Evolutionary conservation across 495 filamentous ascomycete genomes (phyloP).

Genomic region (Neurospora intermedia): DNA sequence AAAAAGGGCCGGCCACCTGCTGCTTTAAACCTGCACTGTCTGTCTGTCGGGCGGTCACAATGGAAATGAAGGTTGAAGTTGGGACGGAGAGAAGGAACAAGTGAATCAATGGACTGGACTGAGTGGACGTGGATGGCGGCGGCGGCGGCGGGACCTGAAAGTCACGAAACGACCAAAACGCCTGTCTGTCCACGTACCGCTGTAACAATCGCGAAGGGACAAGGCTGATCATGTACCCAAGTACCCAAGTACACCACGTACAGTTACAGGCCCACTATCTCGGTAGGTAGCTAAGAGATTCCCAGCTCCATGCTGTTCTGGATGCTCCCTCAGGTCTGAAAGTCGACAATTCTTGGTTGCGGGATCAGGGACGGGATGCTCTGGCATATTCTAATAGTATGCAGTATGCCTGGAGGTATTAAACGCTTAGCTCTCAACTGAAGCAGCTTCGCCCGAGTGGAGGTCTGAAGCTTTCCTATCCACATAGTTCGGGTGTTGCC

Average conservation of each 20-base stretch:
- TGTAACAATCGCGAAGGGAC: not conserved
- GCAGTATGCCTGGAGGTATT: too few relatives aligned
- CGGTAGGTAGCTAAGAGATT: not conserved
- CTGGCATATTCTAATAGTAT: not conserved
- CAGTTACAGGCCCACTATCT: not conserved
- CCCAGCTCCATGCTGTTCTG: not conserved
- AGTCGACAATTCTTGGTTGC: not conserved
- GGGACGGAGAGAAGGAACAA: not conserved
- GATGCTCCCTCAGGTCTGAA: not conserved
- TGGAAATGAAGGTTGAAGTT: not conserved
- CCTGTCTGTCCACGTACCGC: not conserved
- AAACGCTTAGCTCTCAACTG: not conserved
- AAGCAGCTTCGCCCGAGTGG: not conserved
- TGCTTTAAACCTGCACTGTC: not conserved
- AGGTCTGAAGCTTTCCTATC: not conserved
- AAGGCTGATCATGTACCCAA: not conserved
- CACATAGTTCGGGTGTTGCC: conserved; percentile 1
- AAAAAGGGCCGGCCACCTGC: not conserved
- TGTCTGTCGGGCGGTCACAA: not conserved
- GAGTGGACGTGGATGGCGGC: not conserved
- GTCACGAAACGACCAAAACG: not conserved
- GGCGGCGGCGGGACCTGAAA: not conserved
- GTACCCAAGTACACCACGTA: not conserved
- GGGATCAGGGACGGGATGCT: not conserved
- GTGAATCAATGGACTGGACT: not conserved